A percentile compares a stretch with the other conserved stretches of the same genome.
Evolutionary conservation across 345 rosid species (phyloP).

Genomic region (Syzygium grande): DNA sequence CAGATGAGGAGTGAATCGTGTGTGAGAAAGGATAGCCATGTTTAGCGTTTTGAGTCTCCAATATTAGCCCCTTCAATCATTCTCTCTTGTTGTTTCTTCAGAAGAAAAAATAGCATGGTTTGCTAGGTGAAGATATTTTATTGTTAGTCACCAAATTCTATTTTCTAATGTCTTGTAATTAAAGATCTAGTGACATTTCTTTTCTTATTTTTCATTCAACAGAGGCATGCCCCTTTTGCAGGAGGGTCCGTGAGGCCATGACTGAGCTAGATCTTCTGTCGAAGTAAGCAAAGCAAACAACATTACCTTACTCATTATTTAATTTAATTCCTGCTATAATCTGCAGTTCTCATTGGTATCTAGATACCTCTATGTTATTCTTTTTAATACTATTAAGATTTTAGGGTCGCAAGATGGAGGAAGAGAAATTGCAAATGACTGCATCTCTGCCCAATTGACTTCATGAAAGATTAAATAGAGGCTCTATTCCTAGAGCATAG

Average conservation of each 20-base stretch:
- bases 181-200: not conserved
- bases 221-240: conserved; percentile 90
- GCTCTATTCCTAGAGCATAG: not conserved
- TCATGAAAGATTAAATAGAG: not conserved
- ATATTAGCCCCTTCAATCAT: not conserved
- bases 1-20: not conserved
- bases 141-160: not conserved
- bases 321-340: not conserved
- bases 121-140: not conserved
- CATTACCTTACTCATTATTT: not conserved
- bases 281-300: conserved; percentile 30
- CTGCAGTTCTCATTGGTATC: not conserved
- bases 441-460: not conserved
- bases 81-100: not conserved
- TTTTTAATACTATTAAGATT: not conserved
- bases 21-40: not conserved
- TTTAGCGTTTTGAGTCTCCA: not conserved
- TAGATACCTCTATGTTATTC: not conserved
- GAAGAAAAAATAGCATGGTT: not conserved
- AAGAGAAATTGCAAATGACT: not conserved
- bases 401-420: not conserved
- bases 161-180: not conserved
- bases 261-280: conserved; percentile 81
- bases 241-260: conserved; percentile 79
- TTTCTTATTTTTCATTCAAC: conserved; percentile 14